These are phyloP conservation scores for Mycosphaerella sp. DNA, from an alignment of 2,329 filamentous ascomycete species.

Conservation along the genomic window DNA sequence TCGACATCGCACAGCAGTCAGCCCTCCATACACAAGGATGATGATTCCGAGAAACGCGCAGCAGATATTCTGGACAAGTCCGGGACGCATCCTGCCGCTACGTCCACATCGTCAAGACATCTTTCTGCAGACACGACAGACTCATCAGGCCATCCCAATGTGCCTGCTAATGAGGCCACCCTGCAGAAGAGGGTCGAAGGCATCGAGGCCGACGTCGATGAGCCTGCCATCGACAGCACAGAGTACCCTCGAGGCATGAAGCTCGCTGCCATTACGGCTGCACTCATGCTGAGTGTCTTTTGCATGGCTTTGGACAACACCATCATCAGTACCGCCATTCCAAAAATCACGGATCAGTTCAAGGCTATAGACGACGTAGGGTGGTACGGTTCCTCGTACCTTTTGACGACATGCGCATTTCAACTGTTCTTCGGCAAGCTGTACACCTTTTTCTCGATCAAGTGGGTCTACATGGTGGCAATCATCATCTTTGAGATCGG, in stretches of 20 bases:
- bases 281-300: constrained; percentile 35
- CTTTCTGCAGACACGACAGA: constrained; percentile 4
- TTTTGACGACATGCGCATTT: constrained; percentile 40
- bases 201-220: constrained; percentile 15
- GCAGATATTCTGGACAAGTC: constrained; percentile 13
- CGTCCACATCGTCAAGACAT: constrained; percentile 1
- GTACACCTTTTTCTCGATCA: constrained; percentile 44
- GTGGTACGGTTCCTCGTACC: constrained; percentile 42
- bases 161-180: constrained; percentile 9
- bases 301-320: constrained; percentile 40
- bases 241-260: constrained; percentile 35
- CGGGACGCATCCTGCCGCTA: constrained; percentile 1
- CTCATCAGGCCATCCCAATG: not conserved
- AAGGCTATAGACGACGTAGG: constrained; percentile 41
- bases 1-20: constrained; percentile 7
- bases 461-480: constrained; percentile 43
- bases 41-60: constrained; percentile 14
- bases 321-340: constrained; percentile 46
- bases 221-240: constrained; percentile 25
- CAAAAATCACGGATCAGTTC: constrained; percentile 45
- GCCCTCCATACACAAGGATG: constrained; percentile 12
- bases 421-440: constrained; percentile 45
- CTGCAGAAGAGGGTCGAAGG: constrained; percentile 19
- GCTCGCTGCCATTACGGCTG: constrained; percentile 34
- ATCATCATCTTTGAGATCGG: constrained; percentile 49